A percentile compares a stretch with the other conserved stretches of the same genome.
Conservation (phyloP, 441 rosid species). For the Erodium moschatum region DNA sequence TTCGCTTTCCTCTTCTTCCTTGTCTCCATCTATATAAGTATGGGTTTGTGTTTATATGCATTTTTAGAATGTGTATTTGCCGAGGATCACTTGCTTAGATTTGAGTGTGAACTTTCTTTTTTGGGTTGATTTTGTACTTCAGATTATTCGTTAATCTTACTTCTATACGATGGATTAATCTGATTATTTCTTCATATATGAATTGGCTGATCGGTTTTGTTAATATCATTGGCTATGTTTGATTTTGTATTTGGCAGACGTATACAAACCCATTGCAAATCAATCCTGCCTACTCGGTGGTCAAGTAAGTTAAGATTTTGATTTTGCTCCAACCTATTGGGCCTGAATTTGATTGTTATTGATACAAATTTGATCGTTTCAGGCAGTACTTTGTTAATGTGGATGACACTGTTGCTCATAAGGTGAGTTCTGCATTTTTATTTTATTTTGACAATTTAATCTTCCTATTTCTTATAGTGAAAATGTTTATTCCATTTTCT, state of each 20-base stretch:
- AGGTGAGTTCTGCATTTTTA: conserved; percentile 34
- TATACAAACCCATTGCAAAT: conserved; percentile 71
- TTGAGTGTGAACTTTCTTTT: not conserved
- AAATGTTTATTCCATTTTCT: not conserved
- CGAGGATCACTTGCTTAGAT: not conserved
- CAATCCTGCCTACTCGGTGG: conserved; percentile 82
- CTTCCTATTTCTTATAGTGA: not conserved
- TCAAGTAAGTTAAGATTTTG: conserved; percentile 46
- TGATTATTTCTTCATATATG: not conserved
- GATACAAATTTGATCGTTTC: conserved; percentile 15
- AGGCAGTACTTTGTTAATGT: conserved; percentile 82
- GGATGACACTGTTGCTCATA: conserved; percentile 73
- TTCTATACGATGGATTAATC: not conserved
- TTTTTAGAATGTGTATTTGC: too few relatives aligned
- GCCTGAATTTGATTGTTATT: not conserved
- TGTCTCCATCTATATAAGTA: too few relatives aligned
- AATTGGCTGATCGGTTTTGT: not conserved
- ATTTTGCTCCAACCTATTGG: not conserved
- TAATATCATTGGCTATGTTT: not conserved
- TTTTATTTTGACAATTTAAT: conserved; percentile 5
- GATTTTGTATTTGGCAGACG: conserved; percentile 34
- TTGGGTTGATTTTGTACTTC: not conserved
- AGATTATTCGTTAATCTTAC: not conserved
- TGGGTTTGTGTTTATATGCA: too few relatives aligned
- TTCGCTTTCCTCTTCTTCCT: not conserved